Evolutionary conservation across 257 asterid genomes (phyloP).

Genomic region (Solanum bukasovii): DNA sequence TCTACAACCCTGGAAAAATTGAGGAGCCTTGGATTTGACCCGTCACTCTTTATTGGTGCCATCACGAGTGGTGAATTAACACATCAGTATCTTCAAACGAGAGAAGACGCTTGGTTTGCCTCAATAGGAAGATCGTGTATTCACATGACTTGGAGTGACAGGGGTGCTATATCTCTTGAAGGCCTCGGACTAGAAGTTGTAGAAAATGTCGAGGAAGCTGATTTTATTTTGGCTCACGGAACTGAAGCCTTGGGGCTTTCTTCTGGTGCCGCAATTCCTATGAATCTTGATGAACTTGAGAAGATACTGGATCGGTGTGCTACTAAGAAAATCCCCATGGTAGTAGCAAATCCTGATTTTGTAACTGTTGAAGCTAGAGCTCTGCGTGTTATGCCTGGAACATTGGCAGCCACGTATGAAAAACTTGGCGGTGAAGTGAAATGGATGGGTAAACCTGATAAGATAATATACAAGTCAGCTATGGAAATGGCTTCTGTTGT

Average conservation of each 20-base stretch:
- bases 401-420: conserved; percentile 74
- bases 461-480: conserved; percentile 84
- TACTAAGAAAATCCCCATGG: conserved; percentile 77
- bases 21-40: conserved; percentile 75
- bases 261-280: conserved; percentile 61
- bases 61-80: conserved; percentile 95
- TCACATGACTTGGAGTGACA: conserved; percentile 89
- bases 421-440: conserved; percentile 95
- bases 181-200: conserved; percentile 84
- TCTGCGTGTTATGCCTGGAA: conserved; percentile 91
- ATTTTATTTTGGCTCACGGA: conserved; percentile 86
- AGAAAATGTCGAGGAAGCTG: conserved; percentile 66
- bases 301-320: conserved; percentile 65
- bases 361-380: conserved; percentile 94
- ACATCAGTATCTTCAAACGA: conserved; percentile 71
- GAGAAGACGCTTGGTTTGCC: conserved; percentile 89
- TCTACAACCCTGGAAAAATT: conserved; percentile 75
- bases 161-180: conserved; percentile 96
- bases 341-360: conserved; percentile 97
- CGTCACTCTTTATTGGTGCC: conserved; percentile 75
- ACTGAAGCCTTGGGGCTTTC: conserved; percentile 92
- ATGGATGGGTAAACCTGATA: conserved; percentile 99
- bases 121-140: conserved; percentile 75
- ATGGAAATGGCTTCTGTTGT: conserved; percentile 53
- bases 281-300: conserved; percentile 65